Evolutionary conservation across 805 yeast species (phyloP), one percentile per base, ranked within the genome.

Genomic region (Barnettozyma wickerhamii): DNA sequence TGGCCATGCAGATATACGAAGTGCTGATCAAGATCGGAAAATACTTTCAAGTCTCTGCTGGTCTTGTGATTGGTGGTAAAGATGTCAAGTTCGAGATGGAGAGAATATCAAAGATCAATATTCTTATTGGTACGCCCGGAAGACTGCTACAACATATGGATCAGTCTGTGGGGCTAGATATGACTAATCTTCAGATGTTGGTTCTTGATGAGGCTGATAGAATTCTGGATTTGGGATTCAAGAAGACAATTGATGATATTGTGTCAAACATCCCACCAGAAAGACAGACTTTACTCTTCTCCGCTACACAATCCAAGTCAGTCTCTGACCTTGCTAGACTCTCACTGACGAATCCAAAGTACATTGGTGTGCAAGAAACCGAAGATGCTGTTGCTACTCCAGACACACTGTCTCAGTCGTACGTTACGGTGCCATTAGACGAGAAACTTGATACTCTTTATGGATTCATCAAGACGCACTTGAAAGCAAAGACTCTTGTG

Each of bases 141-240:
- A 74, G 98, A 55, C 56, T 86, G 20, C 60, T 83, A 18, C 97
- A 93, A 43, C 83, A 93, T 55, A 59, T 91, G 38, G 70, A 77
- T 15, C 73, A 84, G 7, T 63, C 71, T 13, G 88, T 64, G 64
- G 40, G 86, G 80, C 10, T 79, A 73, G 58, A 75, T 84, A 0
- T 63, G 64, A 6, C 74, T 80, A 88, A 41, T 75, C 7, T 75
- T 82, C 48, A 93, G 82, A 51, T 73, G 79, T 72, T 86, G 6
- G 82, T 93, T 2, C 62, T 93, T 34, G 99, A 93, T 62, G 98
- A 93, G 63, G 98, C 98, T 7, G 99, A 93, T 55, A 77, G 90
- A 53, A 69, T 90, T 30, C 65, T 91, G 31, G 98, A 90, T 58
- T 64, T 80, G 40, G 85, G 93, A 17, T 88, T 90, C 58, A 77